Evolutionary conservation across 768 basidiomycete genomes (phyloP), one percentile per base, ranked within the genome.

Genomic region (Myochromella boudieri): DNA sequence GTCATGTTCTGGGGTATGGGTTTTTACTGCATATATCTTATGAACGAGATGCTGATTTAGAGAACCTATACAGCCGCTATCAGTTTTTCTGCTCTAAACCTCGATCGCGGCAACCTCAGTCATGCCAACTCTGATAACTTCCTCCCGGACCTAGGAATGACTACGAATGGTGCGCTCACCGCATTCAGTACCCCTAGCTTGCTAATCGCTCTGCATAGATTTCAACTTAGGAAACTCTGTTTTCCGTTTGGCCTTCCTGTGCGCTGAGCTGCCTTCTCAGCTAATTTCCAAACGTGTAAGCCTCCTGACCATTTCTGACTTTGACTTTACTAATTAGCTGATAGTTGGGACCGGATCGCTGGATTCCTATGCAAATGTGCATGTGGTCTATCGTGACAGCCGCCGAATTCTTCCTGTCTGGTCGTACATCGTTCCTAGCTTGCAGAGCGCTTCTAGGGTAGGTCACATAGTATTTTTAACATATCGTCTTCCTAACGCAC

Each of bases 191-290:
- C 2, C 22, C 18, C 18, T 44, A 32, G 6, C 20, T 38, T 24
- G 14, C 3, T n/a, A n/a, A n/a, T 20, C n/a, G n/a, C n/a, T 36
- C 18, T 47, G 21, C 14, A 21, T 22, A 80, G 79, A 81, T 46
- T 82, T 71, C 59, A 82, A 82, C 56, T 49, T 70, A 33, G 81
- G 81, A 7, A 84, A 80, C 55, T 75, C 71, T 0, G 48, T 85
- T 2, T 79, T 76, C 54, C 72, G 72, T 17, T 56, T 81, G 1
- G 47, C 76, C 7, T 82, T 81, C 58, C 59, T 81, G 15, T 67
- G 60, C 29, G 80, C 81, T 0, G 82, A 84, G 53, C 60, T 85
- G 14, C 82, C 84, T 7, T 83, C 81, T 10, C 82, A 84, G 46
- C 63, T 84, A 9, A 63, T 84, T 33, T 82, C 80, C 1, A 85